phyloP scores from a whole-genome alignment of 441 rosid genomes.

The Viola pubescens region DNA sequence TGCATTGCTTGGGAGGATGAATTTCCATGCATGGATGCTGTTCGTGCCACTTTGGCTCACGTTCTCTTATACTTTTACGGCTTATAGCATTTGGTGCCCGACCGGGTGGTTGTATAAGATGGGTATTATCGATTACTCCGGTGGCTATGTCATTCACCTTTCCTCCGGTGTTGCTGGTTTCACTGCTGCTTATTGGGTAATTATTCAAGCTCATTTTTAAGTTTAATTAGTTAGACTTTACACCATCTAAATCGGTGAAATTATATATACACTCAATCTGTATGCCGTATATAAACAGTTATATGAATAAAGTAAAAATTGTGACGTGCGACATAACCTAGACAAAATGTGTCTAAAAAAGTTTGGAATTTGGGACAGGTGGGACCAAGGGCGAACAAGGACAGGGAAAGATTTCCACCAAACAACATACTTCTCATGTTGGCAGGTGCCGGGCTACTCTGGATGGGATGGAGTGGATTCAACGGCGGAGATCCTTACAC shows the following conservation, averaged over 20 bases:
- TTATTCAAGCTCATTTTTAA: too few relatives aligned
- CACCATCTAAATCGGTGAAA: too few relatives aligned
- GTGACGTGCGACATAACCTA: not conserved
- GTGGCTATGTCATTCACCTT: slow-evolving; percentile 61
- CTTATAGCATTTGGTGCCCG: slow-evolving; percentile 44
- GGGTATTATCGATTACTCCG: slow-evolving; percentile 49
- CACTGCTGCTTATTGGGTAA: slow-evolving; percentile 57
- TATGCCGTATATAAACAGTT: too few relatives aligned
- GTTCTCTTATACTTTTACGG: slow-evolving; percentile 45
- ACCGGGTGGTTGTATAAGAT: slow-evolving; percentile 31
- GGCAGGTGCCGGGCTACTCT: slow-evolving; percentile 60
- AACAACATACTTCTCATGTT: slow-evolving; percentile 54
- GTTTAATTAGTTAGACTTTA: too few relatives aligned
- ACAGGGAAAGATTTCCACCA: slow-evolving; percentile 56
- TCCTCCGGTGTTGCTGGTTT: slow-evolving; percentile 63
- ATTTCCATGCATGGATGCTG: slow-evolving; percentile 59
- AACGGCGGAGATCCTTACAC: slow-evolving; percentile 51
- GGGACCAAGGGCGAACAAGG: slow-evolving; percentile 52
- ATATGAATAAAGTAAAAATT: not conserved
- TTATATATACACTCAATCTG: too few relatives aligned
- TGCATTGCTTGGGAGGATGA: slow-evolving; percentile 59
- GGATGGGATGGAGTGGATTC: slow-evolving; percentile 73
- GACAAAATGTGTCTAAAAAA: too few relatives aligned
- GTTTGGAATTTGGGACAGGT: slow-evolving; percentile 21
- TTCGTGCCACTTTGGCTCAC: slow-evolving; percentile 65